A percentile compares a stretch with the other conserved stretches of the same genome.
Conservation (phyloP, 2,329 filamentous ascomycete genomes). For the Dothiorella sarmentorum region DNA sequence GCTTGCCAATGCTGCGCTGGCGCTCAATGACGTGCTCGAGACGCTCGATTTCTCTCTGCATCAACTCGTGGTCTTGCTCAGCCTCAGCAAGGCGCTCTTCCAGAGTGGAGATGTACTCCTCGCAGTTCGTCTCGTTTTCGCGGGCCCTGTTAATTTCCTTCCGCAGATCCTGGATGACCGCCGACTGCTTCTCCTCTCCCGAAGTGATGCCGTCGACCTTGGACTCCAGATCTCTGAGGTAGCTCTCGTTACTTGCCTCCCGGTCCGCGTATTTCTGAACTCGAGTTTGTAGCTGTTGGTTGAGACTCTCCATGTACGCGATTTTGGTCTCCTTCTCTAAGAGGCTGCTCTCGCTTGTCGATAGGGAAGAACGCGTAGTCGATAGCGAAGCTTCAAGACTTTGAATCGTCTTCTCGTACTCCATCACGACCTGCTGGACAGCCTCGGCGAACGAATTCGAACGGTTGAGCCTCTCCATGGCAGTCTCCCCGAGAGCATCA, state of each 20-base stretch:
- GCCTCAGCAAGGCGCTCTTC: conserved; percentile 94
- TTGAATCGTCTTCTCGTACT: conserved; percentile 99
- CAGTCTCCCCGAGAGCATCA: conserved; percentile 68
- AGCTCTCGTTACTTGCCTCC: conserved; percentile 86
- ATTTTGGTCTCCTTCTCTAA: conserved; percentile 93
- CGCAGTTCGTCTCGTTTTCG: conserved; percentile 84
- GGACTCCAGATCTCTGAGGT: conserved; percentile 85
- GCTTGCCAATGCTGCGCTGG: conserved; percentile 88
- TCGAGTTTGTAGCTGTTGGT: conserved; percentile 80
- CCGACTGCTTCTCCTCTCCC: conserved; percentile 88
- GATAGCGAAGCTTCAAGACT: conserved; percentile 86
- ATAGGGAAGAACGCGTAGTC: conserved; percentile 77
- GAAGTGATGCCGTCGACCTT: conserved; percentile 87
- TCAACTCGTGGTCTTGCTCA: conserved; percentile 91
- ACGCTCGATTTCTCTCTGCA: conserved; percentile 94
- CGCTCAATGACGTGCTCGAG: conserved; percentile 94
- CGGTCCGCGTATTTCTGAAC: conserved; percentile 92
- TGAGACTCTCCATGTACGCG: conserved; percentile 88
- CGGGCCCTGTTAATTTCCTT: conserved; percentile 86
- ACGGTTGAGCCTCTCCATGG: conserved; percentile 83
- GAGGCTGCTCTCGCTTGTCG: conserved; percentile 78
- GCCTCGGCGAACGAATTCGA: conserved; percentile 96
- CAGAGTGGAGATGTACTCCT: conserved; percentile 95
- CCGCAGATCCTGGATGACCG: conserved; percentile 79
- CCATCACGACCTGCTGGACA: conserved; percentile 91